phyloP scores from a whole-genome alignment of 306 rosid genomes.

The Calophaca sinica region DNA sequence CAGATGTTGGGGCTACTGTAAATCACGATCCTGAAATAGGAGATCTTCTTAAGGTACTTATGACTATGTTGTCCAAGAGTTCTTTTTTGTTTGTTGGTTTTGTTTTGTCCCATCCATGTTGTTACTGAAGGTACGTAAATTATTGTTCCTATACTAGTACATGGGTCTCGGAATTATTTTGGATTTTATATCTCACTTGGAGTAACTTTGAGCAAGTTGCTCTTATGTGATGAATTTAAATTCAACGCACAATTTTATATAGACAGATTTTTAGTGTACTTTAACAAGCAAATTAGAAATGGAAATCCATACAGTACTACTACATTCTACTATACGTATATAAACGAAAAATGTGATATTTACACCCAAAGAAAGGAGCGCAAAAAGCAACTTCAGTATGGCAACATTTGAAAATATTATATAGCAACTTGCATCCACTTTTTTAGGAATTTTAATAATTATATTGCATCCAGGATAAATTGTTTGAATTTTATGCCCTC shows the following conservation, averaged over 20 bases:
- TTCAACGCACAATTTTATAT: slow-evolving; percentile 2
- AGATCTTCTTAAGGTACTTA: slow-evolving; percentile 86
- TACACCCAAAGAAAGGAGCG: neutral
- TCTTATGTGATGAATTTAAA: slow-evolving; percentile 13
- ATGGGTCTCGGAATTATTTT: neutral
- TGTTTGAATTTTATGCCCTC: slow-evolving; percentile 29
- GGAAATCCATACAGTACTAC: neutral
- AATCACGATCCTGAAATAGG: slow-evolving; percentile 95
- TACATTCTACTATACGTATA: neutral
- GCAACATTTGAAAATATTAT: neutral
- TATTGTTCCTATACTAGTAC: slow-evolving; percentile 14
- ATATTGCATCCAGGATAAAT: neutral
- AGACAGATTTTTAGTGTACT: neutral
- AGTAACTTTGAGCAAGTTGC: slow-evolving; percentile 41
- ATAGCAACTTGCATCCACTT: neutral
- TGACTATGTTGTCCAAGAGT: slow-evolving; percentile 30
- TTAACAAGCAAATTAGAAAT: slow-evolving; percentile 11
- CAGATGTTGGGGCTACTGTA: slow-evolving; percentile 88
- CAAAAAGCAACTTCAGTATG: neutral
- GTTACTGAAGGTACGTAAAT: slow-evolving; percentile 1
- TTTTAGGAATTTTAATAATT: neutral
- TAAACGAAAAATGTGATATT: too few species aligned
- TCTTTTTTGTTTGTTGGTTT: slow-evolving; percentile 17
- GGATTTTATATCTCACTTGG: slow-evolving; percentile 8
- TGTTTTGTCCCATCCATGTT: slow-evolving; percentile 16